phyloP scores from a whole-genome alignment of 306 rosid genomes.

The Inga laurina region DNA sequence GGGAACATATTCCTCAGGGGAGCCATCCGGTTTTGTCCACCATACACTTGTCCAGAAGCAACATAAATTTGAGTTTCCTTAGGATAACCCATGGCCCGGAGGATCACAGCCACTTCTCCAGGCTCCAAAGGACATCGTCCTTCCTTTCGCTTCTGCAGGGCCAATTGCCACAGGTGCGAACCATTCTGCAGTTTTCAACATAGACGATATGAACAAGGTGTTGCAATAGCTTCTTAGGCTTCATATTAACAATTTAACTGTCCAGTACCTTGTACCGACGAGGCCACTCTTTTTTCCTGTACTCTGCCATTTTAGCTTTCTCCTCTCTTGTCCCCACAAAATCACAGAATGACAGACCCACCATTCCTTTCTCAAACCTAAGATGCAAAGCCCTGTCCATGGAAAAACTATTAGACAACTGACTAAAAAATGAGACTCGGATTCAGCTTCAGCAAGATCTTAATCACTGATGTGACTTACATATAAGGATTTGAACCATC shows the following conservation, averaged over 20 bases:
- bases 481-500: slow-evolving; percentile 92
- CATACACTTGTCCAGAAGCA: slow-evolving; percentile 98
- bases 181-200: slow-evolving; percentile 78
- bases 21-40: slow-evolving; percentile 99
- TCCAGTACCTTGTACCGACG: slow-evolving; percentile 87
- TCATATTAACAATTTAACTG: slow-evolving; percentile 27
- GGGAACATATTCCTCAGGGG: slow-evolving; percentile 97
- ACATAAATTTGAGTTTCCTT: slow-evolving; percentile 98
- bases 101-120: slow-evolving; percentile 98
- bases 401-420: slow-evolving; percentile 42
- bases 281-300: slow-evolving; percentile 97
- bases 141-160: slow-evolving; percentile 98
- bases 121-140: slow-evolving; percentile 99
- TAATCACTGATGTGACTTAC: slow-evolving; percentile 50
- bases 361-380: slow-evolving; percentile 99
- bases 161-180: slow-evolving; percentile 97
- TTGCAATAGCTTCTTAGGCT: slow-evolving; percentile 24
- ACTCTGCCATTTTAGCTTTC: slow-evolving; percentile 91
- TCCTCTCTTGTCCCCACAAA: slow-evolving; percentile 98
- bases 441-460: slow-evolving; percentile 29
- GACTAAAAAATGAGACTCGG: slow-evolving; percentile 12
- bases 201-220: slow-evolving; percentile 27
- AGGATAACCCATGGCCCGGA: slow-evolving; percentile 97
- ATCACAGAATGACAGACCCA: slow-evolving; percentile 96
- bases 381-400: slow-evolving; percentile 95